Evolutionary conservation across 1,284 basidiomycete species (phyloP).

Genomic region (Takashimella tepidaria): DNA sequence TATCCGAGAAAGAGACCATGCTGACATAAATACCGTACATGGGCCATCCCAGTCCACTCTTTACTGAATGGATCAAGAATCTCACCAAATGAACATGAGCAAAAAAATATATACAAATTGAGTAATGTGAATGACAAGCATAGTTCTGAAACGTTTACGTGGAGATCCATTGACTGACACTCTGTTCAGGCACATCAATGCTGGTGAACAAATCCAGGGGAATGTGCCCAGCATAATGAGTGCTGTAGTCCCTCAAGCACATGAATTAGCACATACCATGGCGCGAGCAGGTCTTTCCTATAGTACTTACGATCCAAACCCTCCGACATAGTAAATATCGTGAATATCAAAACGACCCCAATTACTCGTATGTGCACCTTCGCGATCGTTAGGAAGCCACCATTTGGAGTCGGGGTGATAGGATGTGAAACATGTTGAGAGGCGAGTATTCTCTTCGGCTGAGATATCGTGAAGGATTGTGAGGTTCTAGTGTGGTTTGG

Average conservation of each 20-base stretch:
- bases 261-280: not conserved
- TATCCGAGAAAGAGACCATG: no score
- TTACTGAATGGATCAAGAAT: no score
- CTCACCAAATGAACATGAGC: not conserved
- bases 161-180: not conserved
- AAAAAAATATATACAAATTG: not conserved
- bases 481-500: slow-evolving; percentile 35
- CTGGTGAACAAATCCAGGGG: slow-evolving; percentile 54
- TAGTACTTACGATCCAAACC: slow-evolving; percentile 56
- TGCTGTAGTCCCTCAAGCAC: slow-evolving; percentile 3
- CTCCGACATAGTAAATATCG: slow-evolving; percentile 61
- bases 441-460: slow-evolving; percentile 14
- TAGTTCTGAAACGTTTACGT: no score
- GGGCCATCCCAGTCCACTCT: no score
- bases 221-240: slow-evolving; percentile 57
- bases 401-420: slow-evolving; percentile 44
- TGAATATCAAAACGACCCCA: slow-evolving; percentile 41
- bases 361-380: slow-evolving; percentile 33
- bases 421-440: slow-evolving; percentile 30
- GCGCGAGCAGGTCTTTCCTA: not conserved
- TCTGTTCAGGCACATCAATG: slow-evolving; percentile 2
- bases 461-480: slow-evolving; percentile 29
- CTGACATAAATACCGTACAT: no score
- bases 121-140: no score
- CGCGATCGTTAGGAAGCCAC: slow-evolving; percentile 37